phyloP scores from a whole-genome alignment of 768 basidiomycete genomes.

The Lentinula edodes region DNA sequence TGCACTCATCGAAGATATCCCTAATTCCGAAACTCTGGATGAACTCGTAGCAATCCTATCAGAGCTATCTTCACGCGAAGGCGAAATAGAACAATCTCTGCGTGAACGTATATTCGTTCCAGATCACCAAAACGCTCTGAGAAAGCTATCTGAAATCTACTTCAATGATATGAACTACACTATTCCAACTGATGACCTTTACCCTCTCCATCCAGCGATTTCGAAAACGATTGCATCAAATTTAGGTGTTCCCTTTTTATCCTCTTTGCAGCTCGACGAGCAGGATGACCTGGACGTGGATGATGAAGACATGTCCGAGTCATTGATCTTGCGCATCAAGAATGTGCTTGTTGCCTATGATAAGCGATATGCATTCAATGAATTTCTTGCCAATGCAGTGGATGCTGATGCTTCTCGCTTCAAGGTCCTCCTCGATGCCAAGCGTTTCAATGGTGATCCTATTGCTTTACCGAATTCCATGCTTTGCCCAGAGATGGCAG shows the following conservation, averaged over 20 bases:
- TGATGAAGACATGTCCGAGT: conserved; percentile 37
- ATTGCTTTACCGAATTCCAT: conserved; percentile 10
- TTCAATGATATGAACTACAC: conserved; percentile 30
- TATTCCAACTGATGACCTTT: background rate
- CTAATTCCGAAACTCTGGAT: background rate
- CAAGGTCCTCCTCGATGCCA: conserved; percentile 32
- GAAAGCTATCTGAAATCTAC: conserved; percentile 20
- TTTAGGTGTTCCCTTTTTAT: conserved; percentile 12
- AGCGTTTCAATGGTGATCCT: background rate
- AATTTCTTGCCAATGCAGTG: conserved; percentile 50
- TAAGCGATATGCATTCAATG: conserved; percentile 36
- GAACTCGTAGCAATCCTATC: background rate
- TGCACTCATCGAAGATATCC: background rate
- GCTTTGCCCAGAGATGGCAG: conserved; percentile 28
- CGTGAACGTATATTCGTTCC: conserved; percentile 29
- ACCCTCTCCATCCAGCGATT: conserved; percentile 7
- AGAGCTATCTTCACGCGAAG: background rate
- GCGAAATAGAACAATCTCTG: conserved; percentile 12
- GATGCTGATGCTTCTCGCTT: conserved; percentile 45
- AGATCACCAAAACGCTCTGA: conserved; percentile 20
- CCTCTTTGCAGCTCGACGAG: conserved; percentile 11
- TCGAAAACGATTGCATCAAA: conserved; percentile 7
- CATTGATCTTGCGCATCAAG: conserved; percentile 34
- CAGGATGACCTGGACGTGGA: conserved; percentile 20
- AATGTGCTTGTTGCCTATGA: conserved; percentile 37